Evolutionary conservation across 805 yeast genomes (phyloP), one percentile per base, ranked within the genome.

Genomic region (Lachancea kluyveri): DNA sequence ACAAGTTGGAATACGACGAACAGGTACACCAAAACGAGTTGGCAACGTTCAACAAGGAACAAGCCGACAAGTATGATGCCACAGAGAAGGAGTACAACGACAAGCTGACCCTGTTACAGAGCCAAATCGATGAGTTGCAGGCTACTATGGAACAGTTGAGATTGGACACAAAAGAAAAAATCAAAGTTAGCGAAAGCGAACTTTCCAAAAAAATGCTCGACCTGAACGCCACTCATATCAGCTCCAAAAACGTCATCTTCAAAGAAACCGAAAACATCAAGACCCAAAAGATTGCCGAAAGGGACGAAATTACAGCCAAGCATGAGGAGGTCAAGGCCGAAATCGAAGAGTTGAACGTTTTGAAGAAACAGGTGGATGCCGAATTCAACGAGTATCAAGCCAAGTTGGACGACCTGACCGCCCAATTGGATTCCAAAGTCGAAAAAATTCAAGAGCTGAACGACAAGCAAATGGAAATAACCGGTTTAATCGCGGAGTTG

Each of bases 361-460:
- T 44, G 26, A 50, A 47, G 28, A 41, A 36, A 4, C 29, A 30
- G 8, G 41, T 42, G 6, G 39, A 38, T 13, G 35, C 41, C n/a
- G 50, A 54, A 14, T 45, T 28, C 32, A 37, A 40, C 12, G 39
- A 39, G 10, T 45, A 47, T 42, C 39, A 47, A 16, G 33, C 36
- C 11, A 39, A 46, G 16, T 29, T 55, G 10, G 45, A 43, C 8
- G 41, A 43, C 4, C 31, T 51, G 7, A 42, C 56, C 8, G 36
- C 43, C 12, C 42, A 46, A 24, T 31, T 56, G 28, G 60, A 56
- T 33, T 50, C 45, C 7, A 50, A 54, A 31, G 38, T 53, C 10
- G 41, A 48, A 11, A 45, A 46, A 17, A 39, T 56, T 24, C 38
- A 36, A 18, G 50, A 40, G 21, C 38, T 46, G n/a, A 41, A 41